Conservation (phyloP, 768 basidiomycete species). For the Lactifluus pinguis region DNA sequence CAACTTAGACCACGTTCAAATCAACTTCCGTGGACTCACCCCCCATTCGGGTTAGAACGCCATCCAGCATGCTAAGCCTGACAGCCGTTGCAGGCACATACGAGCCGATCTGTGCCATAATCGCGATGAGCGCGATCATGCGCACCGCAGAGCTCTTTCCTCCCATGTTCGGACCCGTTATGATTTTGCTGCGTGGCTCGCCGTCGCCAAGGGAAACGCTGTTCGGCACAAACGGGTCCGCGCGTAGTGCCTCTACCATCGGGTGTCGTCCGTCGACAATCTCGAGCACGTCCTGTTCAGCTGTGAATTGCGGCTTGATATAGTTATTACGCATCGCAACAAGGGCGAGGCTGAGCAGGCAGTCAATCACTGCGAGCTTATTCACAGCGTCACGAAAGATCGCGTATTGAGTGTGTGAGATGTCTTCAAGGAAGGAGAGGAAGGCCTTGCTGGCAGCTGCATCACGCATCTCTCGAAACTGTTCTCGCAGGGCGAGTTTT, state of each 20-base stretch:
- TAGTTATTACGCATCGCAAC: slow-evolving; percentile 73
- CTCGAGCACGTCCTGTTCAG: slow-evolving; percentile 56
- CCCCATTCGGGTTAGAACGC: slow-evolving; percentile 84
- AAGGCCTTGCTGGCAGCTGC: slow-evolving; percentile 61
- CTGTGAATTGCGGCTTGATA: slow-evolving; percentile 65
- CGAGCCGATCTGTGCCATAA: slow-evolving; percentile 86
- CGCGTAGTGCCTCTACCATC: slow-evolving; percentile 72
- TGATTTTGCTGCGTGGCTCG: slow-evolving; percentile 49
- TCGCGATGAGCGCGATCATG: slow-evolving; percentile 66
- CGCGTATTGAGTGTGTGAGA: slow-evolving; percentile 57
- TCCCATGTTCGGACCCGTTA: slow-evolving; percentile 85
- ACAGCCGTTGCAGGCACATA: slow-evolving; percentile 80
- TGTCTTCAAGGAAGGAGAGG: slow-evolving; percentile 57
- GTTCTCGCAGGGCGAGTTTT: slow-evolving; percentile 63
- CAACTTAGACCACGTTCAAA: background rate
- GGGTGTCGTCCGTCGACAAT: slow-evolving; percentile 87
- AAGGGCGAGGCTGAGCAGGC: slow-evolving; percentile 73
- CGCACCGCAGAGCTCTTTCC: slow-evolving; percentile 81
- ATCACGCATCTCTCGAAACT: slow-evolving; percentile 62
- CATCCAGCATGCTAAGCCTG: slow-evolving; percentile 72
- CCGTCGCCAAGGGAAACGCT: slow-evolving; percentile 54
- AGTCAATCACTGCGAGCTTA: slow-evolving; percentile 79
- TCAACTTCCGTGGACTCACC: slow-evolving; percentile 35
- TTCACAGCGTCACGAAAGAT: slow-evolving; percentile 67
- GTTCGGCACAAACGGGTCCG: slow-evolving; percentile 85